Percentiles rank a stretch among this genome's conserved stretches.
Evolutionary conservation across 805 yeast genomes (phyloP).

Genomic region (Ogataea chonburiensis): DNA sequence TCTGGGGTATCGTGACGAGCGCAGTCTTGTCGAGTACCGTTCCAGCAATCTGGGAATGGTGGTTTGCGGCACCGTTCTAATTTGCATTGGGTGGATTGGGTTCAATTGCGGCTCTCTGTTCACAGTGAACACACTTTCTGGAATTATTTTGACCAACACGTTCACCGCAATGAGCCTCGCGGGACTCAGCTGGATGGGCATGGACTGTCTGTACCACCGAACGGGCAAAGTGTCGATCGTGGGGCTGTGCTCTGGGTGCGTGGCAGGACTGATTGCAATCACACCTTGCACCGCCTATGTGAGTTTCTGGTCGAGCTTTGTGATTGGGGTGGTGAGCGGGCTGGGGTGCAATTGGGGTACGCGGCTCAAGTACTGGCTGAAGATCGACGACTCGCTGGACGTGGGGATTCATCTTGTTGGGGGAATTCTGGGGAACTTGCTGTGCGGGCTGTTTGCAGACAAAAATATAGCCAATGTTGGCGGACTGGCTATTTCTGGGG

Average conservation of each 20-base stretch:
- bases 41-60: conserved; percentile 87
- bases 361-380: conserved; percentile 69
- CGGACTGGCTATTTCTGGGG: conserved; percentile 73
- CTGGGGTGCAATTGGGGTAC: conserved; percentile 81
- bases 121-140: conserved; percentile 72
- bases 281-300: conserved; percentile 91
- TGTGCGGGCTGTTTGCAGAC: conserved; percentile 83
- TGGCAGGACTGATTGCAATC: conserved; percentile 90
- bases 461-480: conserved; percentile 64
- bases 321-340: conserved; percentile 75
- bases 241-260: conserved; percentile 89
- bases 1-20: conserved; percentile 67
- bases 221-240: conserved; percentile 85
- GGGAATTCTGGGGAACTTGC: conserved; percentile 76
- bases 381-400: conserved; percentile 86
- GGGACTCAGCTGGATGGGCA: conserved; percentile 78
- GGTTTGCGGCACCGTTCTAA: conserved; percentile 74
- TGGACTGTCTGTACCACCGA: conserved; percentile 58
- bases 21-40: conserved; percentile 67
- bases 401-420: conserved; percentile 95
- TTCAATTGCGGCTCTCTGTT: conserved; percentile 87
- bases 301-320: conserved; percentile 80
- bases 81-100: conserved; percentile 90
- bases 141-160: conserved; percentile 80
- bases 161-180: conserved; percentile 78